Evolutionary conservation across 768 basidiomycete genomes (phyloP), one percentile per base, ranked within the genome.

Genomic region (Termitomyces bulborhizus): DNA sequence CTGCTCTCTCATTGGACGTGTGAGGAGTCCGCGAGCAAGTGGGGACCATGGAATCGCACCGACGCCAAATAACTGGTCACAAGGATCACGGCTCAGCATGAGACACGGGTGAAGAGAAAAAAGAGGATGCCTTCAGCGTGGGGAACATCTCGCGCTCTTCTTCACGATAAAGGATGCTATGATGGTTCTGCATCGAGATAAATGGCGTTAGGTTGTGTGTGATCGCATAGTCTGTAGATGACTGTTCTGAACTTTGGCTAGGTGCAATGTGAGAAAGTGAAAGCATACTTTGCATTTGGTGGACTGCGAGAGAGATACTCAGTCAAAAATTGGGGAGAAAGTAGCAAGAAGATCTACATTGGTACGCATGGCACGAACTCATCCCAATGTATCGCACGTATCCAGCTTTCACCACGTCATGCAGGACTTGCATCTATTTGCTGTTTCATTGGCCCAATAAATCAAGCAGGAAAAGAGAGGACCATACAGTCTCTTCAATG

Each of bases 111-210:
- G 0, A 21, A 11, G 21, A 3, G 21, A 16, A 44, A 9, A 7
- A 11, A 9, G 15, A 11, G 1, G 9, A 9, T 26, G 76, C 80
- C 69, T 80, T 79, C 32, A 82, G 66, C 1, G 77, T 78, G 1
- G 84, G 84, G 61, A 84, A 80, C 80, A 83, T 81, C 60, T 82
- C 81, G 2, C 81, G 70, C 61, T 83, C 84, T 61, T 87, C 84
- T 64, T 87, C 85, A 16, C 84, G 71, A 60, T 87, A 86, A 8
- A 82, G 61, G 5, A 84, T 66, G 57, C 70, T 81, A 65, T 86
- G 79, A 53, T 82, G 81, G 61, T 86, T 86, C 65, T 86, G 84
- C 84, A 86, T 84, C 0, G 80, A 81, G 63, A 86, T 81, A 68
- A 87, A 86, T 1, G 79, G 80, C 0, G 80, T 81, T 4, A 81